A percentile compares a stretch with the other conserved stretches of the same genome.
phyloP scores from a whole-genome alignment of 352 stramenopile genomes.

The Globisporangium uncinulatum region DNA sequence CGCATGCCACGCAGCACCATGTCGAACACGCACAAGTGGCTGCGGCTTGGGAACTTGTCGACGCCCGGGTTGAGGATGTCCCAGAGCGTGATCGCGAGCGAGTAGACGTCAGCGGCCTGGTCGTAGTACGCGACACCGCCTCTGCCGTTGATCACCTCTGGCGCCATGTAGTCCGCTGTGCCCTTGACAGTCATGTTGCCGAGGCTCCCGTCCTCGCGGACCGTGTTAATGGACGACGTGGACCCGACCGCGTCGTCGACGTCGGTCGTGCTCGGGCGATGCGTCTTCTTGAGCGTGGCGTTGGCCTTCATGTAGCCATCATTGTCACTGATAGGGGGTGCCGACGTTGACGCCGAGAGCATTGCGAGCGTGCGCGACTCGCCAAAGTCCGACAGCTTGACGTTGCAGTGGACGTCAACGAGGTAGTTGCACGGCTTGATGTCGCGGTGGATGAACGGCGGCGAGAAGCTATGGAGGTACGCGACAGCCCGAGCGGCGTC shows the following conservation, averaged over 20 bases:
- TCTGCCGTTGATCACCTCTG: conserved; percentile 43
- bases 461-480: conserved; percentile 64
- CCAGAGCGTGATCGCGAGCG: conserved; percentile 57
- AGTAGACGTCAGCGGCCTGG: conserved; percentile 50
- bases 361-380: conserved; percentile 26
- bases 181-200: background rate
- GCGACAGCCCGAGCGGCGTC: conserved; percentile 50
- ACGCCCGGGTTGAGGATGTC: conserved; percentile 38
- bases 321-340: background rate
- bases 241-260: background rate
- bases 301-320: conserved; percentile 2
- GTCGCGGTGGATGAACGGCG: conserved; percentile 79
- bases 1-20: conserved; percentile 30
- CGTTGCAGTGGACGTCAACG: conserved; percentile 30
- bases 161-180: conserved; percentile 46
- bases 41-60: conserved; percentile 31
- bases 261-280: background rate
- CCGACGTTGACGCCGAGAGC: background rate
- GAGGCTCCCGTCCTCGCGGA: conserved; percentile 10
- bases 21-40: conserved; percentile 34
- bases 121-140: conserved; percentile 20
- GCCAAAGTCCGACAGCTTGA: conserved; percentile 69
- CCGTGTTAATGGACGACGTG: background rate
- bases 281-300: background rate
- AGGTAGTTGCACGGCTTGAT: conserved; percentile 94